Base-by-base conservation (phyloP, 495 filamentous ascomycete species). In the Entonaema liquescens region DNA sequence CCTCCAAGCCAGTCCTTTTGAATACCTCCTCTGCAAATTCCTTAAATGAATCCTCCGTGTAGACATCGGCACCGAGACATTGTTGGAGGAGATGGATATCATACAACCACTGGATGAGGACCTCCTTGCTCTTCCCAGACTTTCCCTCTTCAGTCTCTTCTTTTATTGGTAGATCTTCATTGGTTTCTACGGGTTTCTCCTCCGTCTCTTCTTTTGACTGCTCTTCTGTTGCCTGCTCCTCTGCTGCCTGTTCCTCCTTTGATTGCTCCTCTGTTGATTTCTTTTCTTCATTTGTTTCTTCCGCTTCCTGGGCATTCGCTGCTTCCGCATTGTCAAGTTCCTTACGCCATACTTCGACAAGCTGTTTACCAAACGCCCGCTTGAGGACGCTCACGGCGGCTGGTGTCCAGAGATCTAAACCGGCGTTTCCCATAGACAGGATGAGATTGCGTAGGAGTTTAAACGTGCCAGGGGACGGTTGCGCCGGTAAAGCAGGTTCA, bases 331-430 rank as follows among this genome's bases (percentile, higher is more conserved):
- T 72, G 19, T 21, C 1, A 7, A 85, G 68, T 38, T 77, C 79
- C 52, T 80, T 74, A 25, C 74, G 65, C 85, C 79, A 86, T 1
- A 70, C 62, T 55, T 72, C 72, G 29, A 74, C 79, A 38, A 91
- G 68, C 55, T 83, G 81, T 42, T 75, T 76, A 15, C 83, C 73
- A 12, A 92, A 72, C 33, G 78, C 61, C 8, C 66, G 62, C 79
- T 95, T 96, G 49, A 98, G 72, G 2, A 82, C 81, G 8, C 72
- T 70, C 0, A 93, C 86, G 0, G 91, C 91, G 2, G 83, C 85
- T 2, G 88, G 86, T 62, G 89, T 94, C 95, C 95, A 99, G 8
- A 98, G 77, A 72, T 98, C 95, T 33, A 81, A 79, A 0, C 95
- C 95, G 9, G 82, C 81, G 12, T 82, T 79, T 36, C 85, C 85